phyloP scores from a whole-genome alignment of 805 yeast species.

The Candida sanyiensis region DNA sequence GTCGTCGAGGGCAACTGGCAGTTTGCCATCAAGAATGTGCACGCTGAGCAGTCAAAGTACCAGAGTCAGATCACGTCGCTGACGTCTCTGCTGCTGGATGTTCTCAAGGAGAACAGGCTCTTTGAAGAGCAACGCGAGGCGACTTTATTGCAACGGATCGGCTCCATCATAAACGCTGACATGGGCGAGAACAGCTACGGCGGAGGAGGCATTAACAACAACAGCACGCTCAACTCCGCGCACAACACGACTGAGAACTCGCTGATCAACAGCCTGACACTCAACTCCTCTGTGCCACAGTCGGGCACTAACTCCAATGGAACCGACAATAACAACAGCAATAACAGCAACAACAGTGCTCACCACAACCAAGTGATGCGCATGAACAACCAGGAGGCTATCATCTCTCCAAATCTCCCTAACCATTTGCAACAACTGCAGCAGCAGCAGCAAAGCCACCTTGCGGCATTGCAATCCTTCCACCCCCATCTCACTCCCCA shows the following conservation, averaged over 20 bases:
- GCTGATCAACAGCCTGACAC: conserved; percentile 21
- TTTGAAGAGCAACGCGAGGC: conserved; percentile 22
- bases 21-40: conserved; percentile 21
- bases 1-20: conserved; percentile 22
- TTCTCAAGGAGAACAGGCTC: conserved; percentile 23
- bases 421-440: conserved; percentile 11
- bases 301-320: not conserved
- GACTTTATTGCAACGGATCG: conserved; percentile 21
- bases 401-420: conserved; percentile 14
- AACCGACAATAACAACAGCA: not conserved
- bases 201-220: too few species aligned
- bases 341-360: not conserved
- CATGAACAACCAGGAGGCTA: conserved; percentile 16
- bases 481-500: too few species aligned
- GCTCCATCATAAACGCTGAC: conserved; percentile 19
- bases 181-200: conserved; percentile 15
- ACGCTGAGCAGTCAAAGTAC: conserved; percentile 22
- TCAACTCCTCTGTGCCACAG: conserved; percentile 14
- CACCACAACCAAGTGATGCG: conserved; percentile 12
- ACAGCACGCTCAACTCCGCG: conserved; percentile 11
- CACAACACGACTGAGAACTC: conserved; percentile 16
- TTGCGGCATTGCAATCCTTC: conserved; percentile 6
- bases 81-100: conserved; percentile 21
- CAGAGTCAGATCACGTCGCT: conserved; percentile 22
- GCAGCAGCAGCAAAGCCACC: conserved; percentile 8